phyloP scores from a whole-genome alignment of 306 rosid genomes.

The cucumber (Cucumis sativus) region Cucumber_9930_V3 NC_026655.2:25042501-25043000 shows the following conservation, averaged over 20 bases:
- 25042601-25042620: background rate
- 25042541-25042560: too few species aligned
- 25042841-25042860: background rate
- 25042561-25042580: too few species aligned
- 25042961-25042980: background rate
- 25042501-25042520: too few species aligned
- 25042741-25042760: conserved; percentile 69
- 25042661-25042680: conserved; percentile 97
- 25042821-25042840: background rate
- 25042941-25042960: background rate
- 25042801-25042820: background rate
- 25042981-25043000: too few species aligned
- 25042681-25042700: conserved; percentile 93
- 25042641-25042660: conserved; percentile 13
- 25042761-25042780: conserved; percentile 25
- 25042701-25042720: conserved; percentile 95
- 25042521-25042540: too few species aligned
- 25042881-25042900: background rate
- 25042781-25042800: too few species aligned
- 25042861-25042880: background rate
- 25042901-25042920: background rate
- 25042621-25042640: background rate
- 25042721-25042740: conserved; percentile 86
- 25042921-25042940: background rate
- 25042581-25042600: too few species aligned